These are phyloP conservation scores for Lumnitzera racemosa DNA, from an alignment of 345 rosid species.

Conservation along the genomic window DNA sequence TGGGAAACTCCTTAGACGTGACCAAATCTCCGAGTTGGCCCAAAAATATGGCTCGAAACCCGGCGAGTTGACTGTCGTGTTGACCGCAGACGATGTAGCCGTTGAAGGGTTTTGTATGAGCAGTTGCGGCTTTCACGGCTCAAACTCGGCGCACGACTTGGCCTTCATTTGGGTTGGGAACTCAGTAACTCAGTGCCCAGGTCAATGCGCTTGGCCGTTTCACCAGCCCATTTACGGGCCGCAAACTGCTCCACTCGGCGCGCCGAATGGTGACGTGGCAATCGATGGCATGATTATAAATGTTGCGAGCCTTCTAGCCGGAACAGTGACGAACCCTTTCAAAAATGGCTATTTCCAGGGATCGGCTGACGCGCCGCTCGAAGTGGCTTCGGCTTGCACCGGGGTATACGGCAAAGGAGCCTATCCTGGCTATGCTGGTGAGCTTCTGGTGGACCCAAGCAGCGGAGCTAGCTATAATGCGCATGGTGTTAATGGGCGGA, in stretches of 20 bases:
- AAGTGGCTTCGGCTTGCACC: constrained; percentile 31
- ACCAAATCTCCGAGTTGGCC: constrained; percentile 18
- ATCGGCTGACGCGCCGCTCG: constrained; percentile 12
- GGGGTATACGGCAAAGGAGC: constrained; percentile 34
- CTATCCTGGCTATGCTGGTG: constrained; percentile 35
- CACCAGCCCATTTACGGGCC: constrained; percentile 46
- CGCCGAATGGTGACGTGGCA: constrained; percentile 39
- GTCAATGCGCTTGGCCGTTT: constrained; percentile 41
- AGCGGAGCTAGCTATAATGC: constrained; percentile 35
- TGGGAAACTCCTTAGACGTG: constrained; percentile 20
- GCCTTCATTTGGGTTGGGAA: constrained; percentile 35
- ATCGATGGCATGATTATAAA: constrained; percentile 37
- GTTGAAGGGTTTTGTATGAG: constrained; percentile 40
- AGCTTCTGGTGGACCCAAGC: constrained; percentile 23
- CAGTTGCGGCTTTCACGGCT: constrained; percentile 34
- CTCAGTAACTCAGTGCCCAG: constrained; percentile 38
- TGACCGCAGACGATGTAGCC: constrained; percentile 30
- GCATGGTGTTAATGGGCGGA: constrained; percentile 21
- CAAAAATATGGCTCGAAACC: constrained; percentile 7
- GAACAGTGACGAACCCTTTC: constrained; percentile 31
- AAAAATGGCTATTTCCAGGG: constrained; percentile 29
- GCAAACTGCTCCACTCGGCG: constrained; percentile 20
- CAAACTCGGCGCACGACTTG: constrained; percentile 5
- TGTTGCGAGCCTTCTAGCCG: constrained; percentile 26
- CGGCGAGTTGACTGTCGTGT: constrained; percentile 21